Evolutionary conservation across 2,329 filamentous ascomycete genomes (phyloP), one percentile per base, ranked within the genome.

Genomic region (Botrytis porri): DNA sequence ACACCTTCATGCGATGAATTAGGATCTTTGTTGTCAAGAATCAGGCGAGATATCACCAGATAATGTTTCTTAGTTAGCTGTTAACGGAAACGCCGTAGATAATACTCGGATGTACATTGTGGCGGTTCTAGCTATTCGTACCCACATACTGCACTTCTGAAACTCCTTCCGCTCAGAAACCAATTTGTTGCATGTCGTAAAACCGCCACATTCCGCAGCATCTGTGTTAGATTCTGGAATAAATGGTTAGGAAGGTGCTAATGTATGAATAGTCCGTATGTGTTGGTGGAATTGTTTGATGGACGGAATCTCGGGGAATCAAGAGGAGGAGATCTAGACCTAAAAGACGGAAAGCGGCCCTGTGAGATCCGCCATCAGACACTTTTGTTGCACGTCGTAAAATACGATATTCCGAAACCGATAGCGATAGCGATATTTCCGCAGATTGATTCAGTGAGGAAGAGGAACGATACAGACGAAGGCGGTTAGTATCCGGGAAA

Each of bases 141-240:
- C 48, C 35, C 45, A 41, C 35, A 32, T 32, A 16, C 10, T 29
- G 12, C 39, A 32, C 51, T 57, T 29, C 3, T 67, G 48, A 57
- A 57, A 67, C 35, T 57, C 35, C 25, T 57, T 67, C 25, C 35
- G 35, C 37, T 25, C 45, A 54, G 5, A 67, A 29, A 8, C 7
- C n/a, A 25, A 57, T 32, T 57, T 57, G 65, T 69, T 69, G 65
- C 65, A 57, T 4, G 8, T 69, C 48, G 48, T 57, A 67, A 69
- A 69, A 57, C 65, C 65, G 65, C 65, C 48, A 69, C 65, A 69
- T 69, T 57, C 65, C 65, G 65, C 65, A 41, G n/a, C 20, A 32
- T 57, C 16, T 7, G 22, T 41, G 29, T 7, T n/a, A 57, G 39
- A 10, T 57, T 20, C 51, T 29, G 37, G 37, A 41, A 41, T 25